Evolutionary conservation across 1,139 yeast species (phyloP).

Genomic region (Barnettozyma hawaiiensis): DNA sequence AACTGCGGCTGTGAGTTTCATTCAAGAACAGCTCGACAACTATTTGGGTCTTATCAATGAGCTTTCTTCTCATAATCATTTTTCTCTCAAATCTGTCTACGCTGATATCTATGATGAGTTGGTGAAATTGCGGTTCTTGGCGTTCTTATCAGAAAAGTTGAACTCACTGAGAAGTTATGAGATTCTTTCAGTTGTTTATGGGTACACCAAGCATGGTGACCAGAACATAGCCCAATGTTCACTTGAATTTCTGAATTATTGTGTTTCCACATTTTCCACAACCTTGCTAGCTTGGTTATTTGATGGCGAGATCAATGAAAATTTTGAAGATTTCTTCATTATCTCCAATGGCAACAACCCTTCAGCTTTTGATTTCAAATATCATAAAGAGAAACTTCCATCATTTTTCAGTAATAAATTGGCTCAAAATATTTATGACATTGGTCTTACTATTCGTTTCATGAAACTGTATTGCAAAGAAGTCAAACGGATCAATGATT

Average conservation of each 20-base stretch:
- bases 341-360: constrained; percentile 6
- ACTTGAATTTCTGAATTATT: constrained; percentile 39
- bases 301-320: constrained; percentile 56
- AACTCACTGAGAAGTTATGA: constrained; percentile 44
- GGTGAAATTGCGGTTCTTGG: constrained; percentile 50
- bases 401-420: constrained; percentile 43
- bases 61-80: constrained; percentile 35
- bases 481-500: constrained; percentile 48
- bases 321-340: constrained; percentile 66
- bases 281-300: constrained; percentile 63
- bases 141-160: constrained; percentile 36
- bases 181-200: constrained; percentile 48
- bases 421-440: constrained; percentile 57
- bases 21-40: constrained; percentile 45
- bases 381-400: constrained; percentile 46
- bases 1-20: constrained; percentile 56
- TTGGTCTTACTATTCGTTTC: constrained; percentile 75
- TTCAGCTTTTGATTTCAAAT: constrained; percentile 18
- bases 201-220: constrained; percentile 62
- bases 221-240: constrained; percentile 40
- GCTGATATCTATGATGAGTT: constrained; percentile 47
- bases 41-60: constrained; percentile 55
- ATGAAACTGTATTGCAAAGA: constrained; percentile 61
- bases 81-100: constrained; percentile 38
- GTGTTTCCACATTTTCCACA: constrained; percentile 58